A percentile compares a stretch with the other conserved stretches of the same genome.
These are phyloP conservation scores for Cladophialophora carrionii DNA, from an alignment of 2,329 filamentous ascomycete species.

Conservation along the genomic window DNA sequence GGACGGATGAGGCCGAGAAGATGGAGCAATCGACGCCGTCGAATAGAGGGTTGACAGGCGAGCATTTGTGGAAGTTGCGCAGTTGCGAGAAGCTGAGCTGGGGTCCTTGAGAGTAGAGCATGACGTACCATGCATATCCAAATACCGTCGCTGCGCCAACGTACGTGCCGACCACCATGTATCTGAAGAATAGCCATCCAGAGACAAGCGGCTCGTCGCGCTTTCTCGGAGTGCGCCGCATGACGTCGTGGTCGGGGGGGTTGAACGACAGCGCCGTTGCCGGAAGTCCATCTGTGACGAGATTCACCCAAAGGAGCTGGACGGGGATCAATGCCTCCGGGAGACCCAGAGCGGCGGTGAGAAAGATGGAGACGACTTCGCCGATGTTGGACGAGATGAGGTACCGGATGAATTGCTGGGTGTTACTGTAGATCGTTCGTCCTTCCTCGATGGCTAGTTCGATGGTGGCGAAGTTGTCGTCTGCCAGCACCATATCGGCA, in stretches of 20 bases:
- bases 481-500: slow-evolving; percentile 96
- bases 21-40: slow-evolving; percentile 89
- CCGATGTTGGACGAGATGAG: slow-evolving; percentile 99
- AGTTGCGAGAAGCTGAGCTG: slow-evolving; percentile 91
- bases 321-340: slow-evolving; percentile 96
- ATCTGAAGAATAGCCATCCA: slow-evolving; percentile 96
- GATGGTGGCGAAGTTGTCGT: slow-evolving; percentile 99
- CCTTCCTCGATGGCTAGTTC: slow-evolving; percentile 95
- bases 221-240: slow-evolving; percentile 88
- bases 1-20: slow-evolving; percentile 76
- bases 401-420: slow-evolving; percentile 98
- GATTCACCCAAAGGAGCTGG: slow-evolving; percentile 97
- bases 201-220: slow-evolving; percentile 90
- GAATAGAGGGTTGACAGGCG: slow-evolving; percentile 64
- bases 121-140: slow-evolving; percentile 99
- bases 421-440: slow-evolving; percentile 99
- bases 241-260: slow-evolving; percentile 96
- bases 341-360: slow-evolving; percentile 95
- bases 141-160: slow-evolving; percentile 93
- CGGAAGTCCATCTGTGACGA: slow-evolving; percentile 95
- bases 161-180: slow-evolving; percentile 93
- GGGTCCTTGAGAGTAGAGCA: slow-evolving; percentile 88
- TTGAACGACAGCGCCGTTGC: slow-evolving; percentile 98
- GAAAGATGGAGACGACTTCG: slow-evolving; percentile 97
- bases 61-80: slow-evolving; percentile 92